phyloP scores from a whole-genome alignment of 2,329 filamentous ascomycete genomes.

The Phialophora macrospora region DNA sequence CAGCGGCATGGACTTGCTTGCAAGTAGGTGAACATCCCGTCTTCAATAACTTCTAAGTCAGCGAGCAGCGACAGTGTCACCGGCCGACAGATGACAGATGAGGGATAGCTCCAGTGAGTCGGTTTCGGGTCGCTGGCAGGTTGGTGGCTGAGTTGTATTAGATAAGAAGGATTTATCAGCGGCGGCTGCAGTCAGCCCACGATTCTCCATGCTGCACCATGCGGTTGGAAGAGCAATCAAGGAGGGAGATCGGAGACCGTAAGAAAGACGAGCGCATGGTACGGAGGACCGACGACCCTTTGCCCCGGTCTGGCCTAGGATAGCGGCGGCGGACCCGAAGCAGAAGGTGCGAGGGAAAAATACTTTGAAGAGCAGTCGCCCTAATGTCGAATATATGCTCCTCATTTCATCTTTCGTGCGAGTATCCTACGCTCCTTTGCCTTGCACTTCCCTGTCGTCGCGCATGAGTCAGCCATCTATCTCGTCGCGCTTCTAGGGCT shows the following conservation, averaged over 20 bases:
- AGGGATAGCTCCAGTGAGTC: background rate
- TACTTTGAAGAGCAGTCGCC: background rate
- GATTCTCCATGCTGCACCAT: no score
- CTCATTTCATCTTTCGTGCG: background rate
- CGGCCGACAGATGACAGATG: background rate
- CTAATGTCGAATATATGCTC: background rate
- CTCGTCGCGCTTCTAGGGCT: background rate
- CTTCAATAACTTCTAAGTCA: no score
- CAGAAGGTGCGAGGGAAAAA: background rate
- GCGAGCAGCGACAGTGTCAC: background rate
- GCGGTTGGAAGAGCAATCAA: no score
- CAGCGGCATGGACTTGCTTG: no score
- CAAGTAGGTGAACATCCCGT: no score
- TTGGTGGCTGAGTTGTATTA: slow-evolving; percentile 8
- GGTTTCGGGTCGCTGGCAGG: background rate
- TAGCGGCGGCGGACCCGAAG: background rate
- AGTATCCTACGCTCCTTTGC: background rate
- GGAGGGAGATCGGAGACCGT: no score
- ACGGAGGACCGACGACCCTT: no score
- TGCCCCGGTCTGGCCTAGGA: no score
- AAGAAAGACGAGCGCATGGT: no score
- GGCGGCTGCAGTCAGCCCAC: background rate
- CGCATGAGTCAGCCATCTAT: background rate
- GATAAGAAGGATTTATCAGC: slow-evolving; percentile 13
- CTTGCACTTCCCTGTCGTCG: background rate